Evolutionary conservation across 306 rosid genomes (phyloP), one percentile per base, ranked within the genome.

Genomic region (Pachyrhizus erosus): DNA sequence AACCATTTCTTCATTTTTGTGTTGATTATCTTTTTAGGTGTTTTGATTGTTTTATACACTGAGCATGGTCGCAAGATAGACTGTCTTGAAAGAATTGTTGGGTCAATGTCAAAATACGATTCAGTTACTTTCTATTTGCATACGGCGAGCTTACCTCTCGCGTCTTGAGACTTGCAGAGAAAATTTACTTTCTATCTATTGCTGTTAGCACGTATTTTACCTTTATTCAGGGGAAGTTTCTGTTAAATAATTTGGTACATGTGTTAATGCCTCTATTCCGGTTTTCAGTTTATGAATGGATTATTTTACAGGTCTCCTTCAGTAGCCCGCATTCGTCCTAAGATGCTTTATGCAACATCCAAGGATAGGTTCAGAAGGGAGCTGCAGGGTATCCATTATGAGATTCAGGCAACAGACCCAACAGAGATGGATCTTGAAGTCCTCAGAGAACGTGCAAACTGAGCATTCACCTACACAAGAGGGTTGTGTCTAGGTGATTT

Each of bases 401-500:
- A 91, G 88, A 94, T 94, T 65, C 96, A 94, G 88, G 96, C 97
- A 69, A 92, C 97, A 37, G 97, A 91, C 86, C 90, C 90, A 24
- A 87, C 91, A 0, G 97, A 94, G 92, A 94, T 90, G 95, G 94
- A 94, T 79, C 91, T 92, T 48, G 95, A 94, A 83, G 92, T 92
- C 76, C 78, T 92, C 62, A 71, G 87, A 83, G 96, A 94, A 15
- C 91, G 96, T 65, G 96, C 91, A 45, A 85, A 82, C 86, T 92
- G 88, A 94, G 86, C 82, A 34, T 2, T 3, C 39, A 73, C 67
- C 45, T 48, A 37, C 77, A 26, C 62, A 21, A 34, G 65, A 48
- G 81, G 68, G 39, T 81, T 57, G 68, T 79, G 46, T 85, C 77
- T 87, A 5, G 37, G 76, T 79, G 57, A 80, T 75, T 71, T 74